Base-by-base conservation (phyloP, 805 yeast species). In the Saturnispora sekii region DNA sequence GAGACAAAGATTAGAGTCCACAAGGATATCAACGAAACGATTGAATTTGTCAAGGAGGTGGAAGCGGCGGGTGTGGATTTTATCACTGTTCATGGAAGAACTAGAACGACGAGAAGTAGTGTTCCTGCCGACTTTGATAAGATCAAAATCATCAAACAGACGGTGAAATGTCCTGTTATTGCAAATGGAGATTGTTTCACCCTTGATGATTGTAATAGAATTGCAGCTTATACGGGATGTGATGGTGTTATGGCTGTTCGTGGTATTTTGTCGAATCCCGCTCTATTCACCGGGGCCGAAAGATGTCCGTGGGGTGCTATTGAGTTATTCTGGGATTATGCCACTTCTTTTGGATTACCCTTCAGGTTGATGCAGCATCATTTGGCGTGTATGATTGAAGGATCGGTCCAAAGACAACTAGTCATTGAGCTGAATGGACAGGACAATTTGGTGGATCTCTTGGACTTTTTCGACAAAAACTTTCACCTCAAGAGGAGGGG, bases 241-340 rank as follows among this genome's bases (percentile, higher is more conserved):
- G 93, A 86, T 59, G 98, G 97, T 7, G 84, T 93, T 7, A 93
- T 93, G 98, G 82, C 97, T 2, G 98, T 85, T 1, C 67, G 98
- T 49, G 98, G 98, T 0, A 68, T 86, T 3, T 65, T 93, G 41
- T 68, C 75, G 28, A 93, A 93, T 60, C 98, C 98, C 0, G 95
- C 89, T 0, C 56, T 93, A 51, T 93, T 93, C 64, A 75, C 84
- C 2, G 95, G 95, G 0, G 74, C 62, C 56, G 66, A 67, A 0
- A 68, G 65, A 43, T 81, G 96, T 2, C 96, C 97, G 2, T 93
- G 97, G 97, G 76, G 81, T 6, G 90, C 95, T 7, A 66, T 93
- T 5, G 98, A 93, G 60, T 68, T 70, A 47, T 84, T 90, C 59
- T 77, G 88, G 84, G 81, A 85, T 55, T 77, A 80, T 51, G 75